Evolutionary conservation across 148 eudicot species (phyloP).

Genomic region (Amaranthus palmeri): DNA sequence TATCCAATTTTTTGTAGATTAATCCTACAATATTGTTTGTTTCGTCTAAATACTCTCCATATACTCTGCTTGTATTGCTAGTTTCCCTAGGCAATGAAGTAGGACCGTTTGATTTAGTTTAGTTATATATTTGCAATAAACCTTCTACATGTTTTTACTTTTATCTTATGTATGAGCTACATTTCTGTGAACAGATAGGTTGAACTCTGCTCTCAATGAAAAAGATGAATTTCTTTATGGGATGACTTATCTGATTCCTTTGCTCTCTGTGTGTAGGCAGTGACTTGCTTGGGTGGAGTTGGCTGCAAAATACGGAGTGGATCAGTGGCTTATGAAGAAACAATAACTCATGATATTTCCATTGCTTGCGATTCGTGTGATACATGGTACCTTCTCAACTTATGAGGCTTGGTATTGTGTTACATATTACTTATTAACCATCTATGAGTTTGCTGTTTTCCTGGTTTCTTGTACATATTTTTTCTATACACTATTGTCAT

Average conservation of each 20-base stretch:
- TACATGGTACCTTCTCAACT: slow-evolving; percentile 51
- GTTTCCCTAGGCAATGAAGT: too few species aligned
- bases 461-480: background rate
- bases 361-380: slow-evolving; percentile 98
- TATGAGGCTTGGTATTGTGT: background rate
- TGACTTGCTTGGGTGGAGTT: slow-evolving; percentile 93
- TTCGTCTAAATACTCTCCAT: too few species aligned
- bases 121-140: background rate
- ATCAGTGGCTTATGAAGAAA: slow-evolving; percentile 56
- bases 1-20: too few species aligned
- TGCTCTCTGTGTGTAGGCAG: slow-evolving; percentile 69
- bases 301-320: slow-evolving; percentile 75
- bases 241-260: slow-evolving; percentile 19
- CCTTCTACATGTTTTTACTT: background rate
- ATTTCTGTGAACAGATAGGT: background rate
- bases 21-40: too few species aligned
- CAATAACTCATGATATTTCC: slow-evolving; percentile 69
- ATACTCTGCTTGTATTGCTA: too few species aligned
- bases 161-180: background rate
- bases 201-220: slow-evolving; percentile 3
- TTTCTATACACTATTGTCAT: background rate
- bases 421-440: background rate
- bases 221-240: slow-evolving; percentile 6
- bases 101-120: background rate
- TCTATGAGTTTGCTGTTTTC: background rate